Conservation (phyloP, 768 basidiomycete genomes). For the Exsudoporus frostii region DNA sequence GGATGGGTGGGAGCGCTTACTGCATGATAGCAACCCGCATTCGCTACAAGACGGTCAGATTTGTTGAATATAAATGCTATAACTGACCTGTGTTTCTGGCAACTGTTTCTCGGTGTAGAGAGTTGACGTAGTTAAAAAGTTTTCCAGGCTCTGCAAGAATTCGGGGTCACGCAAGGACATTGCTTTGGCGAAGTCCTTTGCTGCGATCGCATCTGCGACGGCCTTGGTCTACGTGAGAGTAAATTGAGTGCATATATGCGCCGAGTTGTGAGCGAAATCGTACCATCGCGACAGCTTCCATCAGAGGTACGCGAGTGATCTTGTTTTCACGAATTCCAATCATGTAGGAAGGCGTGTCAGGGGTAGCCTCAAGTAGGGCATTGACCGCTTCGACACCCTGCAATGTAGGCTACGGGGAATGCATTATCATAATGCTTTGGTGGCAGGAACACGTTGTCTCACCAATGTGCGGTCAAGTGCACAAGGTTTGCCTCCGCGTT, state of each 20-base stretch:
- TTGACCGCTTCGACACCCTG: slow-evolving; percentile 94
- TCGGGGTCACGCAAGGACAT: slow-evolving; percentile 90
- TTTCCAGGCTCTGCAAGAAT: slow-evolving; percentile 80
- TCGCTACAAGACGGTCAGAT: slow-evolving; percentile 42
- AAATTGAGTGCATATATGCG: slow-evolving; percentile 5
- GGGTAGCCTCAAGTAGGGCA: slow-evolving; percentile 79
- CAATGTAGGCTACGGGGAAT: slow-evolving; percentile 73
- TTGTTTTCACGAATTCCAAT: slow-evolving; percentile 96
- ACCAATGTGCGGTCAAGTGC: slow-evolving; percentile 92
- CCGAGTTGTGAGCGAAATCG: background rate
- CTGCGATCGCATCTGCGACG: slow-evolving; percentile 77
- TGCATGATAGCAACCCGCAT: slow-evolving; percentile 83
- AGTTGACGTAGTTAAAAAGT: slow-evolving; percentile 75
- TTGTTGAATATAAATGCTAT: background rate
- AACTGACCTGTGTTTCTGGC: slow-evolving; percentile 45
- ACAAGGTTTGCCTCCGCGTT: slow-evolving; percentile 91
- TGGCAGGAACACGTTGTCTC: slow-evolving; percentile 19
- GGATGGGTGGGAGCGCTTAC: slow-evolving; percentile 42
- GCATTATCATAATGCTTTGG: slow-evolving; percentile 4
- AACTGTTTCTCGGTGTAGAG: slow-evolving; percentile 53
- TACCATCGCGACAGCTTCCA: slow-evolving; percentile 92
- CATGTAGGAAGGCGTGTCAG: slow-evolving; percentile 94
- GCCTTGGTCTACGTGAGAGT: slow-evolving; percentile 64
- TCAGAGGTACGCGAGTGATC: slow-evolving; percentile 83
- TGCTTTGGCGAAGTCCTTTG: slow-evolving; percentile 82